Conservation (phyloP, 2,329 filamentous ascomycete species). For the Trematosphaeria pertusa region DNA sequence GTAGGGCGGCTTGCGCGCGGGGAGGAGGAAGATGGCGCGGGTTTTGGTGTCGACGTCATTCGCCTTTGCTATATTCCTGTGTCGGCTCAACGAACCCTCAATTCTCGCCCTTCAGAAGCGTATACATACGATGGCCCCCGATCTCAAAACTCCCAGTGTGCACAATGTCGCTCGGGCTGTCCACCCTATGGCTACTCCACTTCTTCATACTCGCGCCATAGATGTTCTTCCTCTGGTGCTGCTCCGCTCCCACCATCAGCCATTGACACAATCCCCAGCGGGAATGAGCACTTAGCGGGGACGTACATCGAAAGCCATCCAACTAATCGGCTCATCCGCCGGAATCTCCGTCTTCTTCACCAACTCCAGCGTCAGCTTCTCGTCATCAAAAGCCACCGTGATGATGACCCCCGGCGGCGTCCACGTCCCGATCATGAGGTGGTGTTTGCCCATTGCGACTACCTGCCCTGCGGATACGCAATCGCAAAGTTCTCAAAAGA, state of each 20-base stretch:
- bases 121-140: conserved; percentile 71
- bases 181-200: conserved; percentile 82
- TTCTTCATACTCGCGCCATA: conserved; percentile 95
- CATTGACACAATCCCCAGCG: conserved; percentile 3
- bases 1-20: conserved; percentile 78
- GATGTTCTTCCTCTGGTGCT: conserved; percentile 83
- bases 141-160: conserved; percentile 77
- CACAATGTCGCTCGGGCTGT: conserved; percentile 75
- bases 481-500: conserved; percentile 1
- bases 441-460: conserved; percentile 72
- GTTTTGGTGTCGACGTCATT: conserved; percentile 77
- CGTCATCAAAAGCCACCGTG: conserved; percentile 86
- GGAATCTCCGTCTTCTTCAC: conserved; percentile 84
- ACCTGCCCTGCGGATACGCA: conserved; percentile 1
- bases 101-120: conserved; percentile 6
- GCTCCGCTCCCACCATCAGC: conserved; percentile 21
- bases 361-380: conserved; percentile 74
- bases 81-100: conserved; percentile 1
- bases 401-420: conserved; percentile 89
- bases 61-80: conserved; percentile 65
- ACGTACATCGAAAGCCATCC: conserved; percentile 88
- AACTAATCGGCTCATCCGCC: conserved; percentile 85
- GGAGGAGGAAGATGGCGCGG: conserved; percentile 86
- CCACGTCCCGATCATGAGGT: conserved; percentile 93
- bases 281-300: neutral